Evolutionary conservation across 345 rosid species (phyloP).

Genomic region (Pugionium dolabratum): DNA sequence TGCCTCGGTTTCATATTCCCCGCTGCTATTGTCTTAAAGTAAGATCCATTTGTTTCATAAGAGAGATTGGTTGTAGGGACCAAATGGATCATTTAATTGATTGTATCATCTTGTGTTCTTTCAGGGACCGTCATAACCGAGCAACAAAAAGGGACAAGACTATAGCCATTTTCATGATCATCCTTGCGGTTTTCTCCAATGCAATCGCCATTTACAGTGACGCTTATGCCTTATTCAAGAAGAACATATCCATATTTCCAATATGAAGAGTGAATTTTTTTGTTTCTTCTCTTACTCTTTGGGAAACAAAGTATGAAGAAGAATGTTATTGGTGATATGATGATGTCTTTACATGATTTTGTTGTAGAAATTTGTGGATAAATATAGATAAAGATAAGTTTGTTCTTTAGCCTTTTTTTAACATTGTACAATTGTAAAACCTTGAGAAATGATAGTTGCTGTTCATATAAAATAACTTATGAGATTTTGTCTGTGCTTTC

Average conservation of each 20-base stretch:
- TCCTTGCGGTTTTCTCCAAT: constrained; percentile 75
- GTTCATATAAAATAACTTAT: not conserved
- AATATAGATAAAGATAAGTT: constrained; percentile 3
- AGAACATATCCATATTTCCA: constrained; percentile 29
- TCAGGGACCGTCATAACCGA: constrained; percentile 72
- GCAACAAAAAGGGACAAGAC: constrained; percentile 75
- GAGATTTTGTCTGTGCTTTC: not conserved
- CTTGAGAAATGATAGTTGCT: not conserved
- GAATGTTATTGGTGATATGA: not conserved
- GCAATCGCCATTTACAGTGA: constrained; percentile 78
- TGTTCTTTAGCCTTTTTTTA: not conserved
- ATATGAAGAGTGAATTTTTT: constrained; percentile 1
- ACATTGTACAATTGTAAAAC: not conserved
- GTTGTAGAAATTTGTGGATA: constrained; percentile 18
- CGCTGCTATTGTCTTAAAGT: constrained; percentile 79
- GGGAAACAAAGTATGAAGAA: not conserved
- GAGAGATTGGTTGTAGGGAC: not conserved
- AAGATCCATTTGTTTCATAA: constrained; percentile 31
- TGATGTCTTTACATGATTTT: constrained; percentile 16
- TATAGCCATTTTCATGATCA: constrained; percentile 62
- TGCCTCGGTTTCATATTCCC: constrained; percentile 97
- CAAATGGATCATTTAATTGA: not conserved
- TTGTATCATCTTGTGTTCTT: constrained; percentile 15
- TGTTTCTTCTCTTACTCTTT: constrained; percentile 4
- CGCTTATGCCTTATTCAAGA: constrained; percentile 60